Base-by-base conservation (phyloP, 2,329 filamentous ascomycete genomes). In the Zymoseptoria tritici region DNA sequence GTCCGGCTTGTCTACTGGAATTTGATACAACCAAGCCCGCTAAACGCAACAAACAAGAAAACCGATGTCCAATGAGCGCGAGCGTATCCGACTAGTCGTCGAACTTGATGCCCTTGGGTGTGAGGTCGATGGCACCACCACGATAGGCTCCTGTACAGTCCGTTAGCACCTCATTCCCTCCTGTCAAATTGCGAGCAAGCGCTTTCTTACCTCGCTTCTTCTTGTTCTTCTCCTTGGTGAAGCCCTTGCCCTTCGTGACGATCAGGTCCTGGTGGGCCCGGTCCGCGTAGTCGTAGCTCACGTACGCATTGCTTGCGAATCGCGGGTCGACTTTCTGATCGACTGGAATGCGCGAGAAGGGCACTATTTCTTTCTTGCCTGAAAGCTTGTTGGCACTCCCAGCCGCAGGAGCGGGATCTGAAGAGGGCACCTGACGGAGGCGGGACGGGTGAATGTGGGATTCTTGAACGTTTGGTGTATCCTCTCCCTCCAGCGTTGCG, bases 201-300 rank as follows among this genome's bases (percentile, higher is more conserved):
- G 49, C 22, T 5, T 55, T 21, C 66, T 66, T 60, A 70, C 71
- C 72, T 65, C 70, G 60, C 73, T 79, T 79, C 71, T 78, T 77
- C 74, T 99, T 99, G 79, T 99, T 99, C 86, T 99, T 99, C 80
- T 97, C 94, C 81, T 99, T 99, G 61, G 93, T 97, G 78, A 99
- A 99, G 3, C 91, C 91, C 79, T 97, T 97, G 70, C 94, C 94
- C 74, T 88, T 90, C 31, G 93, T 97, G 49, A 96, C 84, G 54
- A 91, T 90, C 64, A 99, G 79, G 72, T 97, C 92, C 67, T 91
- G 84, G 72, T 92, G 90, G 8, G 95, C 95, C 67, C 86, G 86
- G 68, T 94, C 88, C 22, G 92, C 93, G 77, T 97, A 99, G 64
- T 89, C 87, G 73, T 97, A 91, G 21, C 86, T 81, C 9, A 90